Evolutionary conservation across 2,329 filamentous ascomycete genomes (phyloP).

Genomic region (Cyphellophora attinorum): DNA sequence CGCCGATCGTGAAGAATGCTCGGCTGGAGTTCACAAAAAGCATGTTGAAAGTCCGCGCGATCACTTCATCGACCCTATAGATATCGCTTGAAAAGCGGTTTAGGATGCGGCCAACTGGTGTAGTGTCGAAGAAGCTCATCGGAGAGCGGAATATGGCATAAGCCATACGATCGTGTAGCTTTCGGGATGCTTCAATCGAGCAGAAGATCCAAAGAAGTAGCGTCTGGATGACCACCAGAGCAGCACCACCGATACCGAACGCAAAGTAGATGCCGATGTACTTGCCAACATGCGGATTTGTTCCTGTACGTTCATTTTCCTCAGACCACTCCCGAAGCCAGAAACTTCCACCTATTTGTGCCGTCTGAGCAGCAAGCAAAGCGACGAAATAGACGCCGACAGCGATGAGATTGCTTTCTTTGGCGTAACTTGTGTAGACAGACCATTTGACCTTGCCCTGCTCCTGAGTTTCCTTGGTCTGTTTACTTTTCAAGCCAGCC

Average conservation of each 20-base stretch:
- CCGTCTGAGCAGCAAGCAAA: conserved; percentile 69
- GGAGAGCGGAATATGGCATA: conserved; percentile 94
- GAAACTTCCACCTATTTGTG: conserved; percentile 71
- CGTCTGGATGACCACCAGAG: conserved; percentile 74
- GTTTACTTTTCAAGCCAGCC: conserved; percentile 63
- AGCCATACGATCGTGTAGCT: conserved; percentile 94
- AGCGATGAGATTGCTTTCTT: conserved; percentile 79
- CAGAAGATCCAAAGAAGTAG: conserved; percentile 98
- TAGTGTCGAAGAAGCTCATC: conserved; percentile 98
- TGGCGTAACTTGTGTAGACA: conserved; percentile 90
- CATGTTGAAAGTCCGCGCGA: conserved; percentile 98
- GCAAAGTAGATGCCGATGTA: conserved; percentile 95
- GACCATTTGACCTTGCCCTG: conserved; percentile 98
- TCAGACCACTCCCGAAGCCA: conserved; percentile 96
- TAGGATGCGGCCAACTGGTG: conserved; percentile 87
- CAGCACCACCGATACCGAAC: conserved; percentile 78
- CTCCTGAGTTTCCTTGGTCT: conserved; percentile 78
- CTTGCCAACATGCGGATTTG: conserved; percentile 70
- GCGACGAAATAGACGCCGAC: conserved; percentile 71
- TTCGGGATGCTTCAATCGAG: conserved; percentile 95
- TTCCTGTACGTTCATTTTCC: conserved; percentile 55
- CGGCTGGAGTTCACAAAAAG: conserved; percentile 67
- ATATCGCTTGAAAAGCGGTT: conserved; percentile 81
- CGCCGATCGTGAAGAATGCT: conserved; percentile 71
- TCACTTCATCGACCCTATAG: conserved; percentile 72